Percentiles rank a stretch among this genome's conserved stretches.
Conservation (phyloP, 768 basidiomycete species). For the Coprinopsis marcescibilis region DNA sequence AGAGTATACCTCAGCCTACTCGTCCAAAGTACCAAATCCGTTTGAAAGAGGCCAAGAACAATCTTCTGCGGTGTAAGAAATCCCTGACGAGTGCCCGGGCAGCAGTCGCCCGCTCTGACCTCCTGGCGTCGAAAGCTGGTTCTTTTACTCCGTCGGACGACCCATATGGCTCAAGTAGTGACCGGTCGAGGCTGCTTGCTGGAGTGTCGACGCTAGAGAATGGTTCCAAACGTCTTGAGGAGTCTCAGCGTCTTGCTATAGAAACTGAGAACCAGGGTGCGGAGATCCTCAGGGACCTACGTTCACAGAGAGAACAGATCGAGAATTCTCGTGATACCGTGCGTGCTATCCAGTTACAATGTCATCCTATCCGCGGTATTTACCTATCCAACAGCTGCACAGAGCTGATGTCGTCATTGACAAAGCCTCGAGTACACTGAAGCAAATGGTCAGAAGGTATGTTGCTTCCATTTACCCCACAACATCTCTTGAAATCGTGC, state of each 20-base stretch:
- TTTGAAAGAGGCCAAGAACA: constrained; percentile 68
- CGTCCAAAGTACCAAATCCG: constrained; percentile 71
- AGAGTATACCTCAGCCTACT: constrained; percentile 85
- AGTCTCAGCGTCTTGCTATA: constrained; percentile 86
- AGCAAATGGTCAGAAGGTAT: constrained; percentile 93
- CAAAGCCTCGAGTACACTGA: constrained; percentile 85
- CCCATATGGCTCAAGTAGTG: constrained; percentile 65
- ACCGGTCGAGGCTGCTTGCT: constrained; percentile 72
- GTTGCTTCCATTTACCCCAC: constrained; percentile 20
- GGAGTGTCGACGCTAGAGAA: constrained; percentile 79
- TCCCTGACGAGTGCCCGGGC: constrained; percentile 67
- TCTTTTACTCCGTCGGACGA: constrained; percentile 60
- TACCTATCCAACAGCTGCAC: constrained; percentile 50
- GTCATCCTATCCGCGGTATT: constrained; percentile 5
- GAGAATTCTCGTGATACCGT: constrained; percentile 90
- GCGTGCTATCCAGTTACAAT: constrained; percentile 18
- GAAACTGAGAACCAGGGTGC: constrained; percentile 97
- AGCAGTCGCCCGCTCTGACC: constrained; percentile 66
- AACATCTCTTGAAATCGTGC: constrained; percentile 12
- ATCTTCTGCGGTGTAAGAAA: constrained; percentile 77
- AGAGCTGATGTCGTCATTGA: constrained; percentile 88
- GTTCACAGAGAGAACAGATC: constrained; percentile 89
- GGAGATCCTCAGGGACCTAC: constrained; percentile 81
- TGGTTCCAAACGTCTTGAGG: constrained; percentile 78
- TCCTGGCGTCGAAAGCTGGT: constrained; percentile 50